phyloP scores from a whole-genome alignment of 768 basidiomycete genomes.

The Austroboletus eburneus region DNA sequence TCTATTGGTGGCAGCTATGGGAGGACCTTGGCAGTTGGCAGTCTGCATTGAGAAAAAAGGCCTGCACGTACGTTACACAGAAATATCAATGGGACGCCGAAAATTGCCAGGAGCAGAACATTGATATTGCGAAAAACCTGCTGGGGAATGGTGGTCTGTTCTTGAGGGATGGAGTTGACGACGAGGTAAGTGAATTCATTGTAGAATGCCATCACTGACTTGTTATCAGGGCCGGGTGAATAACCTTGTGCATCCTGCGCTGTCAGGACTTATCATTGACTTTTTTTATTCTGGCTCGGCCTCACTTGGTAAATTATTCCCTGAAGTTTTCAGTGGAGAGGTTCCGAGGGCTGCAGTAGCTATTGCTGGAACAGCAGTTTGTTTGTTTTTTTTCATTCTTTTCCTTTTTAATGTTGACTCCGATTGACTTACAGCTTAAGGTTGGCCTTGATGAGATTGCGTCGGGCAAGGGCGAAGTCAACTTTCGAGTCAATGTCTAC shows the following conservation, averaged over 20 bases:
- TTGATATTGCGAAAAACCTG: not conserved
- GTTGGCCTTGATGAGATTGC: no score
- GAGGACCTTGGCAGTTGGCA: constrained; percentile 1
- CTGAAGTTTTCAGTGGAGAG: constrained; percentile 2
- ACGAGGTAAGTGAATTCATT: not conserved
- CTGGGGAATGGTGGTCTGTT: not conserved
- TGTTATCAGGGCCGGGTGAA: constrained; percentile 2
- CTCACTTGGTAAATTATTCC: not conserved
- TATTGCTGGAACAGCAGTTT: not conserved
- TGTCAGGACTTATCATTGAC: constrained; percentile 1
- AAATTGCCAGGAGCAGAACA: not conserved
- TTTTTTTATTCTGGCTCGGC: constrained; percentile 2
- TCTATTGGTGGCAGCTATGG: constrained; percentile 1
- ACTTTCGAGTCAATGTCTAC: no score
- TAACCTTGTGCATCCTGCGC: constrained; percentile 3
- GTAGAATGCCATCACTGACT: not conserved
- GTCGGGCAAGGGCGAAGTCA: no score
- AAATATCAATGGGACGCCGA: not conserved
- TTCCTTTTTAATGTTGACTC: no score
- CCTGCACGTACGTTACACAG: not conserved
- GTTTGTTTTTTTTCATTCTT: no score
- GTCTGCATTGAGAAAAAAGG: constrained; percentile 1
- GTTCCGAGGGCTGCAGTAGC: not conserved
- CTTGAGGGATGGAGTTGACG: constrained; percentile 1
- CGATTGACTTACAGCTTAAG: no score